Conservation (phyloP, 2,329 filamentous ascomycete genomes). For the Davidsoniella eucalypti region DNA sequence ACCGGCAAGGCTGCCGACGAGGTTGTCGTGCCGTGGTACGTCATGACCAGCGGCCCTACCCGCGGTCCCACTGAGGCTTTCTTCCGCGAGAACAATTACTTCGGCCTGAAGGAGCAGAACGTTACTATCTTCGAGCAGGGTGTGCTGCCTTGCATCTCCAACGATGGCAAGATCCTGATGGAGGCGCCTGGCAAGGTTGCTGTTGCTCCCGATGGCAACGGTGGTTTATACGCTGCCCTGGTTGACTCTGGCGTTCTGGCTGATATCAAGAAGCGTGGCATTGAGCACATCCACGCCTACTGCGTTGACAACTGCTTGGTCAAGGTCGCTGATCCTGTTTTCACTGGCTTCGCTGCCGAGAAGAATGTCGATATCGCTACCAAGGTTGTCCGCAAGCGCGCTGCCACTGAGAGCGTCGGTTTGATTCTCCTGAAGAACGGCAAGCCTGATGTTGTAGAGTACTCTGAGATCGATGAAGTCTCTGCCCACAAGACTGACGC, state of each 20-base stretch:
- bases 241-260: slow-evolving; percentile 62
- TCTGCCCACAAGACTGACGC: slow-evolving; percentile 81
- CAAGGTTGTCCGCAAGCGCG: slow-evolving; percentile 97
- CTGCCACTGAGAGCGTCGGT: slow-evolving; percentile 88
- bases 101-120: slow-evolving; percentile 72
- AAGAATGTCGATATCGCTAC: slow-evolving; percentile 90
- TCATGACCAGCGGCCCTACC: slow-evolving; percentile 97
- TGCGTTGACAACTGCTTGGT: slow-evolving; percentile 99
- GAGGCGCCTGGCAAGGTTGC: slow-evolving; percentile 83
- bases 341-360: slow-evolving; percentile 81
- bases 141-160: slow-evolving; percentile 89
- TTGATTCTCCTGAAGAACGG: slow-evolving; percentile 91
- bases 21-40: slow-evolving; percentile 82
- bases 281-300: slow-evolving; percentile 93
- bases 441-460: slow-evolving; percentile 93
- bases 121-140: slow-evolving; percentile 93
- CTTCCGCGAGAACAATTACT: slow-evolving; percentile 80
- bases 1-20: slow-evolving; percentile 29
- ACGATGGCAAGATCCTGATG: slow-evolving; percentile 91
- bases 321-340: slow-evolving; percentile 90
- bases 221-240: slow-evolving; percentile 87
- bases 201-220: slow-evolving; percentile 92
- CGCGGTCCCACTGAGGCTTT: slow-evolving; percentile 82
- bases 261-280: slow-evolving; percentile 77
- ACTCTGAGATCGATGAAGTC: slow-evolving; percentile 83